Evolutionary conservation across 192 early-diverging fungal species (phyloP), one percentile per base, ranked within the genome.

Genomic region (Linnemannia schmuckeri): DNA sequence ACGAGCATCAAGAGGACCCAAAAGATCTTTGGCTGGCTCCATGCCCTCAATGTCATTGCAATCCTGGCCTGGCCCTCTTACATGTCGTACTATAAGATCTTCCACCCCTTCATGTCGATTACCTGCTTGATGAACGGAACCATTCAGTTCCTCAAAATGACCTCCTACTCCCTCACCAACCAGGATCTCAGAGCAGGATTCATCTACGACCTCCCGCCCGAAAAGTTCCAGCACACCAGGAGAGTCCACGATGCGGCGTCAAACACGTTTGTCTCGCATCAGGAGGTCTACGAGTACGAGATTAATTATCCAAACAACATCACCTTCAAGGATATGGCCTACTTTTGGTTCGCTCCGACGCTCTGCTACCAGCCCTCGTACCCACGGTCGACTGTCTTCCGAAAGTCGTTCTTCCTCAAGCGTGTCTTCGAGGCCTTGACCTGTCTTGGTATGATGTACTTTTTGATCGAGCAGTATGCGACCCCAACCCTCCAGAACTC

Each of bases 331-430:
- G 94, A 95, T 76, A 80, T 94, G 72, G 78, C 90, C 0, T 97
- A 97, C 83, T 97, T 96, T 88, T 93, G 93, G 89, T 88, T 94
- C 74, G 94, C 94, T 18, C 97, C 97, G 4, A 97, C 97, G 24
- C 88, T 97, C 76, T 95, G 96, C 85, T 98, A 97, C 89, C 97
- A 98, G 83, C 94, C 96, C 52, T 91, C 92, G 0, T 98, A 97
- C 78, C 97, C 97, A 76, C 92, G 94, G 44, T 89, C 94, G 17
- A 76, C 81, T 7, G 77, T 84, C 30, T 93, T 98, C 74, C 91
- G 95, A 52, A 92, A 90, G 79, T 91, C 89, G 18, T 96, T 96
- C 80, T 92, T 98, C 78, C 74, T 95, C 71, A 97, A 97, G 89
- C 95, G 96, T 35, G 66, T 95, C 4, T 54, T 91, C 6, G 97